Evolutionary conservation across 257 asterid genomes (phyloP).

Genomic region (Dorcoceras hygrometricum): DNA sequence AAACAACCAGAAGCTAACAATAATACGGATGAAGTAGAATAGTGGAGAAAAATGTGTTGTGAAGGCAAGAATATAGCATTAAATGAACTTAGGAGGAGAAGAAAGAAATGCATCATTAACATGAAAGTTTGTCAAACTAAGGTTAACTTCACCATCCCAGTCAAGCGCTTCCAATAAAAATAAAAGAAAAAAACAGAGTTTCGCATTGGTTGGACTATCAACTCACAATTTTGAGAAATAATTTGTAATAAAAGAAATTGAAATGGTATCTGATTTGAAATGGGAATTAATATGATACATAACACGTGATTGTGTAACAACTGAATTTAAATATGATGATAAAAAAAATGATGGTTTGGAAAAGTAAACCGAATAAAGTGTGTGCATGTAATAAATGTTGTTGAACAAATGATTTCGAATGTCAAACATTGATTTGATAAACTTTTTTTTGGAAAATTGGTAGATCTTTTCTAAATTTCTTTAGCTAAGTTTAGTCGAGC

Average conservation of each 20-base stretch:
- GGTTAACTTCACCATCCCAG: background rate
- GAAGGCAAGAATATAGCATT: constrained; percentile 1
- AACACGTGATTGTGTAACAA: background rate
- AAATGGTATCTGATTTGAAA: background rate
- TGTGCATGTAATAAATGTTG: background rate
- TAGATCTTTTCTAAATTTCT: background rate
- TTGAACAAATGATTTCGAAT: background rate
- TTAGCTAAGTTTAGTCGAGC: background rate
- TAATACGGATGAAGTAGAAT: background rate
- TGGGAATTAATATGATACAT: background rate
- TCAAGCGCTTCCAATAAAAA: background rate
- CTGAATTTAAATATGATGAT: background rate
- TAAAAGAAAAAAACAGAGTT: background rate
- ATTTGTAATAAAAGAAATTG: no score
- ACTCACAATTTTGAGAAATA: background rate
- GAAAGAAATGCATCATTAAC: background rate
- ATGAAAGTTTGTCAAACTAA: constrained; percentile 7
- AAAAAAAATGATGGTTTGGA: background rate
- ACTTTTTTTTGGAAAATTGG: background rate
- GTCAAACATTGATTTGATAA: background rate
- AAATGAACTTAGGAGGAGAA: constrained; percentile 12
- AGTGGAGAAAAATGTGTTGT: constrained; percentile 2
- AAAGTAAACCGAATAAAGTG: background rate
- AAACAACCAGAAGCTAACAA: constrained; percentile 8
- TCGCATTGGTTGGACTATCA: background rate